Conservation (phyloP, 78 protist species). For the Speleostelium caveatum region DNA sequence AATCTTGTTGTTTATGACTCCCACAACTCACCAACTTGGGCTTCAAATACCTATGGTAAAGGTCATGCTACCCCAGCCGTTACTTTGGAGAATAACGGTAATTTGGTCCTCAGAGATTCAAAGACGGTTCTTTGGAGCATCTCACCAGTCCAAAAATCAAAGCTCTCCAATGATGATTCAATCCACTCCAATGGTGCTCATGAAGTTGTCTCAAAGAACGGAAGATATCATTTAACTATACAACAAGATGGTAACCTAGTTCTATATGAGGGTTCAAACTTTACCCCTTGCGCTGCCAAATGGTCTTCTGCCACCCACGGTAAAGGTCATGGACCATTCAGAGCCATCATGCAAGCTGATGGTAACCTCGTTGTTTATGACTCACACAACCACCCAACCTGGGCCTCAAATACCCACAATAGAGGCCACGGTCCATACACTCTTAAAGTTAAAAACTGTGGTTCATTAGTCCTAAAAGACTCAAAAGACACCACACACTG, state of each 20-base stretch:
- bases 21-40: neutral
- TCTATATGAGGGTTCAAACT: slow-evolving; percentile 1
- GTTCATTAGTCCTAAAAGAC: neutral
- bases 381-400: neutral
- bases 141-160: too few relatives aligned
- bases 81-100: neutral
- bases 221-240: too few relatives aligned
- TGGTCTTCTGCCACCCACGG: neutral
- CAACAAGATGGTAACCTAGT: slow-evolving; percentile 56
- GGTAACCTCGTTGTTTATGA: slow-evolving; percentile 40
- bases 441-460: neutral
- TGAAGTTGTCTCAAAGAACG: too few relatives aligned
- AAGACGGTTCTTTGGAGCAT: too few relatives aligned
- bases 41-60: neutral
- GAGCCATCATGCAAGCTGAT: slow-evolving; percentile 28
- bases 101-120: neutral
- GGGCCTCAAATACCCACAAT: slow-evolving; percentile 24
- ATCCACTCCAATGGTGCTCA: too few relatives aligned
- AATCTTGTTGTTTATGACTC: too few relatives aligned
- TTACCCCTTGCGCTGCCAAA: too few relatives aligned
- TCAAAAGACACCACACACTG: too few relatives aligned
- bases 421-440: slow-evolving; percentile 35
- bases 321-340: slow-evolving; percentile 9
- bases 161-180: too few relatives aligned
- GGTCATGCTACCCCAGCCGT: neutral